phyloP scores from a whole-genome alignment of 2,329 filamentous ascomycete genomes.

The Aspergillus phoenicis region DNA sequence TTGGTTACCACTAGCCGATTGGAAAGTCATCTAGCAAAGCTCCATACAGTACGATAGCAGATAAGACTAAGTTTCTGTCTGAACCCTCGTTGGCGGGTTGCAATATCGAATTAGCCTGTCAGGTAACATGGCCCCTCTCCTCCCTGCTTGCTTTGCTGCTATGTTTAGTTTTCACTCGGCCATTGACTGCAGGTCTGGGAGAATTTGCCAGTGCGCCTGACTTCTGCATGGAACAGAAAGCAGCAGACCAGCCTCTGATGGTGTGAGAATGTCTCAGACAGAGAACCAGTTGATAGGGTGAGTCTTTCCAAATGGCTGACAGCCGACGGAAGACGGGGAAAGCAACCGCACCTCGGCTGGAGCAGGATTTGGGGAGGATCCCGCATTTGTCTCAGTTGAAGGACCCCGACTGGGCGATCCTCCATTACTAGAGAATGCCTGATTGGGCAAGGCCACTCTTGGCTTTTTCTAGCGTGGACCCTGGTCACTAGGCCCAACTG shows the following conservation, averaged over 20 bases:
- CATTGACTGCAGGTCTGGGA: neutral
- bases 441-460: slow-evolving; percentile 20
- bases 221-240: neutral
- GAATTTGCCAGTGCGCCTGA: neutral
- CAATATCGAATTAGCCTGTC: neutral
- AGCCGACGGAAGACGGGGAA: neutral
- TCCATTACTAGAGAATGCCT: neutral
- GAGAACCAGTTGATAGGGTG: too few species aligned
- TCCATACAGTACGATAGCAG: neutral
- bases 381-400: slow-evolving; percentile 17
- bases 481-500: neutral
- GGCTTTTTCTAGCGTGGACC: slow-evolving; percentile 28
- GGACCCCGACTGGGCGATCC: neutral
- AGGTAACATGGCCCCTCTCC: neutral
- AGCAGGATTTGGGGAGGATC: neutral
- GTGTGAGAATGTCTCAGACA: slow-evolving; percentile 4
- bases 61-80: neutral
- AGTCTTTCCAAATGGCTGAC: neutral
- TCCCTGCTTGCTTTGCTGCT: slow-evolving; percentile 1
- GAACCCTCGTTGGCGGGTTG: neutral
- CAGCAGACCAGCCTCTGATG: neutral
- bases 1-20: slow-evolving; percentile 21
- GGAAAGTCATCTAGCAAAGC: neutral
- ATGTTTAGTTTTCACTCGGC: neutral
- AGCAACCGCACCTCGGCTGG: neutral